Base-by-base conservation (phyloP, 225 moss, liverwort and hornwort species). In the Marchantia paleacea region DNA sequence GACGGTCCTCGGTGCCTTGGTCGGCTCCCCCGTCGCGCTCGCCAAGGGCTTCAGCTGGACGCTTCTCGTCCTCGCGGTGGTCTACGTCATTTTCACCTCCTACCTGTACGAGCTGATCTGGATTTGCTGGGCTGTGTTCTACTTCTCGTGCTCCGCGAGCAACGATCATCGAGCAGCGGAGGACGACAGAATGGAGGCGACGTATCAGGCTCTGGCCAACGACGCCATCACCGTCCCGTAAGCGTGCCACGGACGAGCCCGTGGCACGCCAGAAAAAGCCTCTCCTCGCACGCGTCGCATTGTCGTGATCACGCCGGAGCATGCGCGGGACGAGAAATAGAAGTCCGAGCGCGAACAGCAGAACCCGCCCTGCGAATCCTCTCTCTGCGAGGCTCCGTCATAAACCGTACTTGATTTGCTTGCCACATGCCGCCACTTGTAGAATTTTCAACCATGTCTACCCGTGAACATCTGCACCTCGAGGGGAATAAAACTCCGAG, bases 1-100 rank as follows among this genome's bases (percentile, higher is more conserved):
- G 0, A 25, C 16, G 28, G 24, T 75, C 0, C 29, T 75, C 55
- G 19, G 28, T 14, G 4, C 30, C 58, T 39, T 75, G 75, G 2
- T 29, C 75, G 55, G 30, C 8, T 75, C 55, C 30, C 75, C 75
- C 1, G 16, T 31, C 18, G 57, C 24, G 22, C 28, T 75, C 28
- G 30, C 28, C 16, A 28, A 2, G 0, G 75, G 57, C 55, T 75
- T 75, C 75, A 55, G 57, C 55, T 75, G 55, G 55, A 75, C 16
- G 12, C 58, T 55, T 29, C 55, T 75, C 18, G 55, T 75, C 9
- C 55, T 57, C 55, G 15, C 19, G 2, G 30, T 75, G 0, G 8
- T 75, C 75, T 55, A 75, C 24, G 75, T 75, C 75, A 29, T 75
- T 10, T 57, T 75, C 28, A 75, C 75, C 10, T 75, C 75, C 8